Conservation (phyloP, 2,329 filamentous ascomycete genomes). For the Ophiobolus disseminans region DNA sequence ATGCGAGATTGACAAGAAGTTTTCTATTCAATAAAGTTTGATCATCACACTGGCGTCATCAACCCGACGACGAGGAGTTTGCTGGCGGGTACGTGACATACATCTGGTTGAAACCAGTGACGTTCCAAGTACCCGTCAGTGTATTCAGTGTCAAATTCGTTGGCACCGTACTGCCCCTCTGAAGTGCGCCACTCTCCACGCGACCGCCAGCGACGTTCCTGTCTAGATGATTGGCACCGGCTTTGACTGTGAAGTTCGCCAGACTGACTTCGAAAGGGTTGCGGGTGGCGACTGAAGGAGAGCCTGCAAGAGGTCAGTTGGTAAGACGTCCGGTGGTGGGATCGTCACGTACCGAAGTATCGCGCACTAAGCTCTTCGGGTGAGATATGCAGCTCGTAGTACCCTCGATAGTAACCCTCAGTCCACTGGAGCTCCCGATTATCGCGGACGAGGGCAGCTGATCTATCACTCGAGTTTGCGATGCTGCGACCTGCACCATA, state of each 20-base stretch:
- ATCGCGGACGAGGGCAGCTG: constrained; percentile 38
- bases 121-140: constrained; percentile 36
- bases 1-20: too few species aligned
- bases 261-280: constrained; percentile 70
- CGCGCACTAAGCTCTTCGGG: constrained; percentile 64
- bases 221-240: constrained; percentile 64
- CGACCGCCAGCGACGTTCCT: constrained; percentile 55
- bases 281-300: constrained; percentile 63
- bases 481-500: constrained; percentile 23
- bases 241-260: constrained; percentile 71
- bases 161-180: constrained; percentile 48
- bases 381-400: constrained; percentile 67
- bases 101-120: constrained; percentile 36
- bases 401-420: constrained; percentile 74
- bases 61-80: not conserved
- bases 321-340: not conserved
- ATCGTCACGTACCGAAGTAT: constrained; percentile 62
- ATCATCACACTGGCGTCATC: too few species aligned
- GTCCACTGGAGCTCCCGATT: constrained; percentile 74
- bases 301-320: constrained; percentile 21
- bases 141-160: constrained; percentile 44
- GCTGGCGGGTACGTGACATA: constrained; percentile 28
- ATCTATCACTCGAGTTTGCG: constrained; percentile 59
- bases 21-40: too few species aligned
- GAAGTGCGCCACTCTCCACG: constrained; percentile 61